Evolutionary conservation across 2,329 filamentous ascomycete species (phyloP), one percentile per base, ranked within the genome.

Genomic region (Blastomyces gilchristii): DNA sequence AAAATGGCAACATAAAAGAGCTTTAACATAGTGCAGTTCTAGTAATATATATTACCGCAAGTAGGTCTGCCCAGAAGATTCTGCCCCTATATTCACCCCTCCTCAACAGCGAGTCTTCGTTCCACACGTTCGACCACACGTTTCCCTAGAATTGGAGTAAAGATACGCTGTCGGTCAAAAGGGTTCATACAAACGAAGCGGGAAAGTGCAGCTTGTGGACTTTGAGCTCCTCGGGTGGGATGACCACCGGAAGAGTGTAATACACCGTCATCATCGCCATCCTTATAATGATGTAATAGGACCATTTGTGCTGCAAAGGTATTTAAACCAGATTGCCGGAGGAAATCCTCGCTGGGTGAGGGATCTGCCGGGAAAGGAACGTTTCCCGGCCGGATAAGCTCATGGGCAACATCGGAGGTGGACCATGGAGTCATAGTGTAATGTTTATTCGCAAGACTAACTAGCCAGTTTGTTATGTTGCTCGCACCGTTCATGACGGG

Each of bases 291-390:
- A 22, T 49, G 31, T n/a, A 43, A 76, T 43, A 89, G 74, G 1
- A 90, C 77, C 11, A 79, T 78, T 71, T 91, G 88, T 2, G 89
- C 88, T 2, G 87, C 88, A 71, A 85, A 90, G 0, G 83, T 81
- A 72, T 92, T 91, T 70, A 91, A 72, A 0, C 89, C 89, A 0
- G 82, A 80, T 31, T 80, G 78, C 16, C 87, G 79, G 31, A 92
- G 77, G 65, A 89, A 88, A 11, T 84, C 56, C 71, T 91, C 89
- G 85, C 85, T 89, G 43, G 77, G 72, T 0, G 85, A 86, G 73
- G 50, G 22, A 31, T 67, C 56, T 63, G 37, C 58, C 31, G 37
- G 25, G 7, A 25, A 43, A 18, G 8, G 12, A 58, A 39, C 12
- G 8, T 4, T 9, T 11, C 25, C 12, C 4, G 12, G n/a, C 12